Evolutionary conservation across 345 rosid species (phyloP).

Genomic region (Gossypium longicalyx): DNA sequence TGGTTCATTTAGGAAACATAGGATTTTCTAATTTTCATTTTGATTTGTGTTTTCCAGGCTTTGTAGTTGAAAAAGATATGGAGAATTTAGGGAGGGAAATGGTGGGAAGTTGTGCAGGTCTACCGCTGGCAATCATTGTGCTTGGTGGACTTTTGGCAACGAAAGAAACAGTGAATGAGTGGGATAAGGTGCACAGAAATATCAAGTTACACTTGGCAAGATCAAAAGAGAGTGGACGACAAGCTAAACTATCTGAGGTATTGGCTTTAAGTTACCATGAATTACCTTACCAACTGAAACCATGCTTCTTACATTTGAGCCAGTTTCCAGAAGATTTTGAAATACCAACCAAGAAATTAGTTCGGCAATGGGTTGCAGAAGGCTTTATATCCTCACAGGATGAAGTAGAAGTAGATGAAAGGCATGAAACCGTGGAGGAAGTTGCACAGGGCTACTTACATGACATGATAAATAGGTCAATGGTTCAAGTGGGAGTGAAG

Average conservation of each 20-base stretch:
- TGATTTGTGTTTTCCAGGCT: conserved; percentile 6
- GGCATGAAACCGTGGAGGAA: conserved; percentile 19
- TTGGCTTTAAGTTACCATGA: conserved; percentile 21
- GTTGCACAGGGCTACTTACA: conserved; percentile 21
- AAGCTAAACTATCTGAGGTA: conserved; percentile 21
- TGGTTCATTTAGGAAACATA: not conserved
- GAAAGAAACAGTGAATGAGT: conserved; percentile 15
- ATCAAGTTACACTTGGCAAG: conserved; percentile 15
- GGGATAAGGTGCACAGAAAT: conserved; percentile 22
- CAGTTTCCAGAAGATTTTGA: conserved; percentile 23
- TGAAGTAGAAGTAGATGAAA: conserved; percentile 16
- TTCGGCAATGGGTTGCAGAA: conserved; percentile 31
- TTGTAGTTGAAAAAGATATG: not conserved
- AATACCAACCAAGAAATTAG: conserved; percentile 30
- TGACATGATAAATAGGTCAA: conserved; percentile 26
- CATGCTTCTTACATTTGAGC: conserved; percentile 17
- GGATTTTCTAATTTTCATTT: not conserved
- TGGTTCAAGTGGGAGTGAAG: conserved; percentile 30
- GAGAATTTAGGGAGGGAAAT: conserved; percentile 30
- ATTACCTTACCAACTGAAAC: conserved; percentile 20
- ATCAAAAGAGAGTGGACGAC: conserved; percentile 3
- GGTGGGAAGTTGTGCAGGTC: conserved; percentile 29
- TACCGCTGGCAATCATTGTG: conserved; percentile 35
- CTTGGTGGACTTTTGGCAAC: conserved; percentile 37
- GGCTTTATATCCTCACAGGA: conserved; percentile 11